Base-by-base conservation (phyloP, 345 rosid genomes). In the Eucalyptus pauciflora region DNA sequence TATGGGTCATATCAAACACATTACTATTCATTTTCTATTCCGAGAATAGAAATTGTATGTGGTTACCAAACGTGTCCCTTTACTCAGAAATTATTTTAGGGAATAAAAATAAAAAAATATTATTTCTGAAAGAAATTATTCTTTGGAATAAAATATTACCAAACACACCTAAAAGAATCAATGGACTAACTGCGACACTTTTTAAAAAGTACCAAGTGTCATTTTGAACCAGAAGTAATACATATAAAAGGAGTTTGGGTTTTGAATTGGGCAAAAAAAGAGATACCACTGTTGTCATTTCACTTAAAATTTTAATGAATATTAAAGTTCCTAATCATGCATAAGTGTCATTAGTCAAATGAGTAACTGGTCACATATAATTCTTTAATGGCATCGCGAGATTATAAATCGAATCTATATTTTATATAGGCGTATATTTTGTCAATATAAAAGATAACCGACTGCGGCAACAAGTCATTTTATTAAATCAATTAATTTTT, bases 1-100 rank as follows among this genome's bases (percentile, higher is more conserved):
- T 50, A 50, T 50, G 0, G 3, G 0, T 50, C 0, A 0, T 50
- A 50, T 15, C 52, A 50, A 50, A 50, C 0, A 0, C 1, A 50
- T 50, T 15, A 5, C 0, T 2, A 0, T 37, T 37, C 41, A 1
- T 37, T 37, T 6, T 50, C 14, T 0, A 15, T 15, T 50, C 0
- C 3, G 1, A 50, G 3, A 50, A 6, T 50, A 50, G 0, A 15
- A 15, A 50, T 50, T 6, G 6, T 50, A 50, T 15, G 1, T 49
- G 2, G 0, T 49, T 49, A 49, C 13, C 50, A 49, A 49, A 49
- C 0, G 13, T 0, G 5, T 48, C 11, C 41, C 1, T 49, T 49
- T 50, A 15, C 0, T 50, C 1, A 37, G 0, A 15, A 50, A 50
- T 15, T 15, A 0, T 50, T 15, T 15, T 0, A 37, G 41, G 18